Evolutionary conservation across 2,329 filamentous ascomycete genomes (phyloP), one percentile per base, ranked within the genome.

Genomic region (Elsinoe perseae): DNA sequence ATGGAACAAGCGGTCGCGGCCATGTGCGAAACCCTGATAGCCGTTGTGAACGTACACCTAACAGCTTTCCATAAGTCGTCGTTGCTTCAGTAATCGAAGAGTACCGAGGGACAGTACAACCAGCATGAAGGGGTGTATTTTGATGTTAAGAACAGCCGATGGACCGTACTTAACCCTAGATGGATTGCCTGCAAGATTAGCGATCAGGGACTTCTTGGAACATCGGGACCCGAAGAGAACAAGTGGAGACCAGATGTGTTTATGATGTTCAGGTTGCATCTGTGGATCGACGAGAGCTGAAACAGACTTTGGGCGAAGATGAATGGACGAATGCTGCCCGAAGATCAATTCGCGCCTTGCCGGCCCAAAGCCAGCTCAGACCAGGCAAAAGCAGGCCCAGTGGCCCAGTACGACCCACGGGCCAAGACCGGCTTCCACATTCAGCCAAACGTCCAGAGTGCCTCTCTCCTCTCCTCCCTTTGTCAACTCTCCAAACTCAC

Each of bases 241-340:
- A 25, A 12, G 48, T 52, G 48, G 48, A 52, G 28, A 50, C 25
- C 32, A 14, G 12, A n/a, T 28, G 25, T 50, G 5, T 30, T 38
- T n/a, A 20, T 52, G 30, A 52, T 52, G 28, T 34, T 34, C 48
- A 25, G 48, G 48, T 34, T 52, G 48, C 48, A 52, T 52, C 25
- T 4, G 30, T 34, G n/a, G 48, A 52, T 52, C 48, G 30, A 38
- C 30, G 28, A 52, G 8, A 50, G 44, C 44, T 50, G 44, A 50
- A 50, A 50, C 44, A 30, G 16, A 50, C 7, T 48, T 30, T 23
- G 21, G 10, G 23, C 27, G 20, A 16, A 25, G 8, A 23, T 20
- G 23, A n/a, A 16, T 10, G 42, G 18, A 12, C 12, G 18, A 10
- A 16, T 30, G 44, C 28, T 50, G 44, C 44, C 44, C 44, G 25